Evolutionary conservation across 73 alveolate genomes (phyloP), one percentile per base, ranked within the genome.

Genomic region (Paraurostyla sp.): DNA sequence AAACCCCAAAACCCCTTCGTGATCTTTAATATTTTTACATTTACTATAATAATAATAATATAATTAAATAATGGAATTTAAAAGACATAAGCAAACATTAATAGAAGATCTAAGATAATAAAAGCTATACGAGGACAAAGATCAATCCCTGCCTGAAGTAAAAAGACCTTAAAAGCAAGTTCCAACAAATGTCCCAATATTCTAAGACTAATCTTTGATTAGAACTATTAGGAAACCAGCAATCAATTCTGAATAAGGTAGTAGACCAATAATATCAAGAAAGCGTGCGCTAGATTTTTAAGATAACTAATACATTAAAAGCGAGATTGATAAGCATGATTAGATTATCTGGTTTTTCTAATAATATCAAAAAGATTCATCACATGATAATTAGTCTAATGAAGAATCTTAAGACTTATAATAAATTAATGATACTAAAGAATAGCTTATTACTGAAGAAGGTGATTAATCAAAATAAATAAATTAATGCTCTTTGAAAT

Each of bases 1-100:
- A n/a, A n/a, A n/a, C n/a, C n/a, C n/a, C n/a, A n/a, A n/a, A n/a
- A n/a, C n/a, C n/a, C n/a, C n/a, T n/a, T n/a, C n/a, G n/a, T n/a
- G n/a, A n/a, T n/a, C n/a, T n/a, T n/a, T n/a, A n/a, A n/a, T n/a
- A n/a, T n/a, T n/a, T n/a, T n/a, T n/a, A n/a, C n/a, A n/a, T n/a
- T n/a, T n/a, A n/a, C n/a, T n/a, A n/a, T 45, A 45, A 59, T 59
- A 59, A 30, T 59, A 59, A 59, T 59, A 25, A 59, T 13, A 6
- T n/a, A n/a, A n/a, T n/a, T n/a, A n/a, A n/a, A 25, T 25, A 25
- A 65, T 65, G 82, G 82, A 65, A 38, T 65, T 16, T 65, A 65
- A 65, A 23, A 33, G 82, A 38, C 16, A 65, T 38, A 65, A 65
- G 25, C 58, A 65, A 30, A 18, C 0, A 1, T 36, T 22, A 18